Conservation (phyloP, 164 flowering plant genomes). For the Protea cynaroides region DNA sequence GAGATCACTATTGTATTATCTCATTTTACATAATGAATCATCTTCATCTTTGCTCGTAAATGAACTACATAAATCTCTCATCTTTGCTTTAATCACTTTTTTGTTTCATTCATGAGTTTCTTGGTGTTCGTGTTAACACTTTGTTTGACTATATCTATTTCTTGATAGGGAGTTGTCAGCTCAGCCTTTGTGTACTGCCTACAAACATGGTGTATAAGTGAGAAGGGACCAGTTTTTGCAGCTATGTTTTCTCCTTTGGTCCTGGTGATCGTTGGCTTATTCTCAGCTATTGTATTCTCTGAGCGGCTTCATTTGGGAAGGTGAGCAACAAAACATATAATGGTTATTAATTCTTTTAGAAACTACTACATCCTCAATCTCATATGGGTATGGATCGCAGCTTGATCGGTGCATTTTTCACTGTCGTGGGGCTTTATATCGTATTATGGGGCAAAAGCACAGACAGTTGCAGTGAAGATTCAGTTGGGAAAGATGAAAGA, state of each 20-base stretch:
- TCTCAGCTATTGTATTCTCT: slow-evolving; percentile 38
- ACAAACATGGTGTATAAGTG: slow-evolving; percentile 38
- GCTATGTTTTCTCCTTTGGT: slow-evolving; percentile 41
- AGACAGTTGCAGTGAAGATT: too few species aligned
- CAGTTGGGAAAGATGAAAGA: too few species aligned
- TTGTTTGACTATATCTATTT: too few species aligned
- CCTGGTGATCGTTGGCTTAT: slow-evolving; percentile 23
- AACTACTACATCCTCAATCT: background rate
- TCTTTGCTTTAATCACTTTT: too few species aligned
- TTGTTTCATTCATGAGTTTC: too few species aligned
- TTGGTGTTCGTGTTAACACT: too few species aligned
- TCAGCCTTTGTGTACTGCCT: slow-evolving; percentile 29
- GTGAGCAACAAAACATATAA: slow-evolving; percentile 10
- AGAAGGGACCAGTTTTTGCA: slow-evolving; percentile 43
- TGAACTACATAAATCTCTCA: too few species aligned
- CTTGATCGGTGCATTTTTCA: slow-evolving; percentile 33
- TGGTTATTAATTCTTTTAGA: too few species aligned
- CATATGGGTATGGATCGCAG: slow-evolving; percentile 13
- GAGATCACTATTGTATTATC: too few species aligned
- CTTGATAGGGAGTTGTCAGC: slow-evolving; percentile 30
- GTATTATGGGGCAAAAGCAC: slow-evolving; percentile 23
- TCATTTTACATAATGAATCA: too few species aligned
- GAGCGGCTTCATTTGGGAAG: slow-evolving; percentile 43
- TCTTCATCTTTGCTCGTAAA: too few species aligned
- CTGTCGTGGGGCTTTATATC: slow-evolving; percentile 34